Evolutionary conservation across 768 basidiomycete genomes (phyloP).

Genomic region (Neoboletus subvelutipes): DNA sequence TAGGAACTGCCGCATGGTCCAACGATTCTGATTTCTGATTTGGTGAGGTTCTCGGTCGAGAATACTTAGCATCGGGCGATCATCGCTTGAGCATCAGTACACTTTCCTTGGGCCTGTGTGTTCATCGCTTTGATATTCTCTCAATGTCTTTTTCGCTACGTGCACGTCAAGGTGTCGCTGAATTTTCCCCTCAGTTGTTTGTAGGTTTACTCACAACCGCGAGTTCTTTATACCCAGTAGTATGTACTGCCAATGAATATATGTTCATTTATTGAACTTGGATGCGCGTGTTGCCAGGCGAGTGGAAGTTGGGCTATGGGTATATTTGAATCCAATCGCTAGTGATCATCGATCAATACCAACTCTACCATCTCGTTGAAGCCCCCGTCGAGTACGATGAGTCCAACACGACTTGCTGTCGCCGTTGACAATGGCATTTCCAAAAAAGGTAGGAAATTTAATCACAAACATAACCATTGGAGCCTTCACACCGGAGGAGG

Average conservation of each 20-base stretch:
- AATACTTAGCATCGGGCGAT: not conserved
- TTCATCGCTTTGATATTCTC: not conserved
- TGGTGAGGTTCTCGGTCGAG: not conserved
- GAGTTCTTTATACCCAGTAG: not conserved
- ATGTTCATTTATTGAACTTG: not conserved
- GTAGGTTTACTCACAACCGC: not conserved
- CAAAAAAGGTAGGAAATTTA: constrained; percentile 15
- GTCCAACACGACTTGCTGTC: not conserved
- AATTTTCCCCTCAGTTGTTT: not conserved
- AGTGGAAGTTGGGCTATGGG: not conserved
- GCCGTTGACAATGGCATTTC: not conserved
- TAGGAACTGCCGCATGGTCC: not conserved
- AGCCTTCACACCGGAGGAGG: not conserved
- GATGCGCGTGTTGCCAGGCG: not conserved
- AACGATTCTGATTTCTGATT: not conserved
- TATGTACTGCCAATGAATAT: not conserved
- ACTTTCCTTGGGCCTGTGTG: not conserved
- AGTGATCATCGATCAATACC: not conserved
- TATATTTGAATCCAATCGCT: not conserved
- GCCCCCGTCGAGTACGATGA: not conserved
- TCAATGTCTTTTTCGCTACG: not conserved
- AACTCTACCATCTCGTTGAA: not conserved
- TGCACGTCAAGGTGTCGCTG: not conserved
- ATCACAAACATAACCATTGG: constrained; percentile 11
- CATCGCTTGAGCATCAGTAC: not conserved